These are phyloP conservation scores for Scutellaria baicalensis DNA, from an alignment of 257 asterid genomes.

Conservation along the genomic window DNA sequence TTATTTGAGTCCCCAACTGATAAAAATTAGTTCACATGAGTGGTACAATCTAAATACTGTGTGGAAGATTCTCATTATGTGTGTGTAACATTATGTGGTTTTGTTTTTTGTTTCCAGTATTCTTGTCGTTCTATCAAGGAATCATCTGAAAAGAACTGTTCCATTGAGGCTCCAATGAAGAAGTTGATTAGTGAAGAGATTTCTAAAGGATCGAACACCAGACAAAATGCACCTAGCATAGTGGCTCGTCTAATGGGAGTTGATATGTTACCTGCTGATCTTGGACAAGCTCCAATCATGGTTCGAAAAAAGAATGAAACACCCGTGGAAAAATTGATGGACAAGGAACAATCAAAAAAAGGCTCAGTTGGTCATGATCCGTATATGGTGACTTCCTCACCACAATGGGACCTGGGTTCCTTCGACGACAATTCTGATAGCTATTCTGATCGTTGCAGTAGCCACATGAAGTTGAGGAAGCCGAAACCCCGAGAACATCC, in stretches of 20 bases:
- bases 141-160: conserved; percentile 32
- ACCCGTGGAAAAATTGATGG: conserved; percentile 12
- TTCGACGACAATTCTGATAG: conserved; percentile 24
- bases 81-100: neutral
- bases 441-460: conserved; percentile 24
- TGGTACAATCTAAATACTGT: neutral
- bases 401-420: conserved; percentile 26
- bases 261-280: conserved; percentile 55
- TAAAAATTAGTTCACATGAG: neutral
- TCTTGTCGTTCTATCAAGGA: conserved; percentile 29
- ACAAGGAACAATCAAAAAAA: conserved; percentile 27
- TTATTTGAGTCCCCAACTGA: neutral
- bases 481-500: conserved; percentile 75
- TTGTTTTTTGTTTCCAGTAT: conserved; percentile 34
- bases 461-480: conserved; percentile 31
- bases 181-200: conserved; percentile 63
- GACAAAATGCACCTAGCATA: conserved; percentile 49
- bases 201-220: conserved; percentile 37
- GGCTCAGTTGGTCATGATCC: conserved; percentile 23
- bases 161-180: conserved; percentile 64
- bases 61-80: neutral
- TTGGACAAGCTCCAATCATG: conserved; percentile 21
- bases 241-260: conserved; percentile 92
- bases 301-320: conserved; percentile 27
- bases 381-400: conserved; percentile 23